Base-by-base conservation (phyloP, 2,329 filamentous ascomycete genomes). In the Leptographium lundbergii region DNA sequence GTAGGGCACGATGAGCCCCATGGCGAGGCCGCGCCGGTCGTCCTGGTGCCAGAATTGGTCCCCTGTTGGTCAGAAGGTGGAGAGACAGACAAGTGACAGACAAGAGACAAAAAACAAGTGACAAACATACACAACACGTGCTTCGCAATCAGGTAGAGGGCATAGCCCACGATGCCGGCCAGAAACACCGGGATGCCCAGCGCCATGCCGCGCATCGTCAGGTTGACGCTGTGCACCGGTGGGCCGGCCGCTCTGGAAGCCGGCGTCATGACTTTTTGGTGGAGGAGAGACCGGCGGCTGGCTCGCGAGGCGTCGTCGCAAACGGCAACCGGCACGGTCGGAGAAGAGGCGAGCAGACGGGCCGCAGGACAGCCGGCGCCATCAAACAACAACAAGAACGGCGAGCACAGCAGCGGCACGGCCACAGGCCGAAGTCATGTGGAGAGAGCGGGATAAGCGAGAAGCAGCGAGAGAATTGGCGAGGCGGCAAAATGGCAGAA, bases 61-160 rank as follows among this genome's bases (percentile, higher is more conserved):
- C 64, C 92, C 88, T 89, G 67, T 59, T 25, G 60, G 42, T 48
- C 61, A 7, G 61, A 56, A 62, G 54, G 27, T 45, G 56, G 54
- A 32, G 61, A 34, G 22, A 27, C 11, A 2, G 4, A 14, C 7
- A 24, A 14, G 4, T 42, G 59, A 53, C 61, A 59, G 19, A 39
- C 6, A 34, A 55, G 27, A 34, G 22, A n/a, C 47, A 11, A 10
- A 11, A 34, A 9, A 34, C 7, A 34, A 11, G 27, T 5, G 27
- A 7, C 27, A 29, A 34, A 75, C 85, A 68, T 71, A 91, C 88
- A 75, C 69, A 86, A 88, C 62, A 91, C 72, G 53, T 78, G 78
- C 62, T 80, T 84, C 55, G 88, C 81, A 55, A 91, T 70, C 17
- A 84, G 84, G 72, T 87, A 96, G 39, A 83, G 87, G 24, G 81